Conservation (phyloP, 106 monocot genomes). For the Vanilla planifolia region DNA sequence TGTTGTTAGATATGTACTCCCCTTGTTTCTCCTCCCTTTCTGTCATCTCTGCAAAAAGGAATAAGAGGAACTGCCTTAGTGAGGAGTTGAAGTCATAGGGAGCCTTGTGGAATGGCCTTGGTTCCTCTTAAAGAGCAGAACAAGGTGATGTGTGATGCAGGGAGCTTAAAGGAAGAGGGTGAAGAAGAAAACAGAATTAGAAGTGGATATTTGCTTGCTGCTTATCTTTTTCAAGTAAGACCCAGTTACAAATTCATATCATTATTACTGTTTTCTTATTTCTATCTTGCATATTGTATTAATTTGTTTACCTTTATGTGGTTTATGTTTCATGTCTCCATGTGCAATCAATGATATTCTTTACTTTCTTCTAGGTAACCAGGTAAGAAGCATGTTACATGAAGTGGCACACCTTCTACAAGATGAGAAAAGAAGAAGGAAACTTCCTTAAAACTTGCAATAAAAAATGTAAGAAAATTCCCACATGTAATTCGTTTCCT, state of each 20-base stretch:
- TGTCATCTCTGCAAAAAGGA: constrained; percentile 5
- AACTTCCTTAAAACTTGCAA: no score
- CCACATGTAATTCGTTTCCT: no score
- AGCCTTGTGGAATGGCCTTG: constrained; percentile 2
- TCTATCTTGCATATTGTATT: constrained; percentile 17
- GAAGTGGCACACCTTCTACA: no score
- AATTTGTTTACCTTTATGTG: constrained; percentile 19
- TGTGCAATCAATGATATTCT: no score
- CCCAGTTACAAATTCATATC: constrained; percentile 22
- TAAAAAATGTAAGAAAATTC: no score
- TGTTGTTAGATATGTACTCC: neutral
- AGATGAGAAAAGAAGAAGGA: no score
- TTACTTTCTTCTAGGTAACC: no score
- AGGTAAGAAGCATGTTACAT: no score
- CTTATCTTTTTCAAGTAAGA: constrained; percentile 13
- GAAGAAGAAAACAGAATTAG: neutral
- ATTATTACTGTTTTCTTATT: constrained; percentile 25
- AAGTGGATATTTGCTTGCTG: neutral
- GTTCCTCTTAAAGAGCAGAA: constrained; percentile 30
- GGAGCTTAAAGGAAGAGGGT: no score
- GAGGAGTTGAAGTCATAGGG: constrained; percentile 6
- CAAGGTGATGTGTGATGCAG: constrained; percentile 2
- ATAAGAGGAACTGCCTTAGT: neutral
- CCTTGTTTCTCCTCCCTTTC: constrained; percentile 4
- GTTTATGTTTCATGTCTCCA: neutral